Conservation (phyloP, 805 yeast genomes). For the Millerago galiae region DNA sequence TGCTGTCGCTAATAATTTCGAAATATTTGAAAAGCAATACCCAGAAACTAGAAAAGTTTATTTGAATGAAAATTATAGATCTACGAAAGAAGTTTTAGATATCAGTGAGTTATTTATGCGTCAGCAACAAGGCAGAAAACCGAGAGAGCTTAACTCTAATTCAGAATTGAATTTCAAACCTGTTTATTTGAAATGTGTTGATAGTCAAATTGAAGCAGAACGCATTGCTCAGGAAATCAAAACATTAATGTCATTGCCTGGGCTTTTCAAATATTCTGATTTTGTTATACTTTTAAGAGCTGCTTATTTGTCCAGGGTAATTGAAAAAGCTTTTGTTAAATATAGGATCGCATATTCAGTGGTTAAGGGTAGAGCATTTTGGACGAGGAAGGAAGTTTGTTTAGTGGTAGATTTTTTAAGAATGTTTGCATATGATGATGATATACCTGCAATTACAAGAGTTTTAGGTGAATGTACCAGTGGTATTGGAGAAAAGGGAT, state of each 20-base stretch:
- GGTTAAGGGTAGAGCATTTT: conserved; percentile 69
- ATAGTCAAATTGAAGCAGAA: conserved; percentile 49
- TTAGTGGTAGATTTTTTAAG: conserved; percentile 59
- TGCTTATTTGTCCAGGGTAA: conserved; percentile 48
- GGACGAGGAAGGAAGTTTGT: conserved; percentile 69
- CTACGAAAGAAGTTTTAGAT: conserved; percentile 59
- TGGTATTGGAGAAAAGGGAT: conserved; percentile 54
- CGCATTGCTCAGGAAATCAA: conserved; percentile 51
- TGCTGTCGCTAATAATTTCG: conserved; percentile 67
- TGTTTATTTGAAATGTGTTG: conserved; percentile 33
- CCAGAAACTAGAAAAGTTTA: conserved; percentile 32
- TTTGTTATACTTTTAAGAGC: conserved; percentile 69
- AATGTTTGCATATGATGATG: conserved; percentile 51
- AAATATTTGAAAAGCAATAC: conserved; percentile 38
- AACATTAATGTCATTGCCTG: conserved; percentile 39
- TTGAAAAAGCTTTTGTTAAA: conserved; percentile 58
- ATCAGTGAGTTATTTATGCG: conserved; percentile 61
- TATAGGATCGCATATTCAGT: conserved; percentile 57
- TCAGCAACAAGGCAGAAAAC: conserved; percentile 44
- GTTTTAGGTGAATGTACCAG: conserved; percentile 45
- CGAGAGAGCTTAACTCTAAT: conserved; percentile 43
- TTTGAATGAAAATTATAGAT: conserved; percentile 72
- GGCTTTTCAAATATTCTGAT: conserved; percentile 46
- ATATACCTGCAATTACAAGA: conserved; percentile 52
- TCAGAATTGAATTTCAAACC: conserved; percentile 38